Evolutionary conservation across 2,329 filamentous ascomycete genomes (phyloP), one percentile per base, ranked within the genome.

Genomic region (Talaromyces piceae): DNA sequence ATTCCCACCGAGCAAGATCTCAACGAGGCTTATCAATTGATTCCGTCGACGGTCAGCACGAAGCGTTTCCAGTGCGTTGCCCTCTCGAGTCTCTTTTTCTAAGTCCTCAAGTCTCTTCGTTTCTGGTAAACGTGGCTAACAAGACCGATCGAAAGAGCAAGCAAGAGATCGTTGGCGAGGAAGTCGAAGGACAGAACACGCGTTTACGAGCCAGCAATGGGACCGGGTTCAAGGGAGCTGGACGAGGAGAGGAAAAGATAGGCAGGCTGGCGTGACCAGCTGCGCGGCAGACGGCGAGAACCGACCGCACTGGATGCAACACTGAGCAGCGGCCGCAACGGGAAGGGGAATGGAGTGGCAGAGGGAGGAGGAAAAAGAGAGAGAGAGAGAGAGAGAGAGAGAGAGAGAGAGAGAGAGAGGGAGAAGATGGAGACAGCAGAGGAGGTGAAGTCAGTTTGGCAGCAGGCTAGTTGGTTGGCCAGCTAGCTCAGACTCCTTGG

Each of bases 261-360:
- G 33, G 23, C 50, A 18, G 37, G n/a, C 43, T 43, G 46, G 44
- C 23, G n/a, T 33, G 30, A 41, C 52, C 46, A 47, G 52, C 52
- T 54, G 49, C 50, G 48, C 44, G 31, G 43, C 39, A 47, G 52
- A 28, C 49, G 45, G 49, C n/a, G 33, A 43, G 28, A 33, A 45
- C 41, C 43, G 41, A 33, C 49, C 44, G 45, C 49, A 39, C 49
- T 39, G 49, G 45, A 41, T 47, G n/a, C 33, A 20, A 43, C 51
- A 30, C n/a, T 50, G 54, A 51, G 33, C 52, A 26, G 46, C 33
- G 39, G 49, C 28, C 51, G 49, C 43, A 43, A 47, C 49, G 22
- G 25, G 28, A 46, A 33, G 33, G 33, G 47, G 37, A 50, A 33
- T 22, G 43, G 47, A 51, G 46, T 51, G 39, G 16, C 46, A 49